Conservation (phyloP, 495 filamentous ascomycete genomes). For the Penicillium diatomitis region DNA sequence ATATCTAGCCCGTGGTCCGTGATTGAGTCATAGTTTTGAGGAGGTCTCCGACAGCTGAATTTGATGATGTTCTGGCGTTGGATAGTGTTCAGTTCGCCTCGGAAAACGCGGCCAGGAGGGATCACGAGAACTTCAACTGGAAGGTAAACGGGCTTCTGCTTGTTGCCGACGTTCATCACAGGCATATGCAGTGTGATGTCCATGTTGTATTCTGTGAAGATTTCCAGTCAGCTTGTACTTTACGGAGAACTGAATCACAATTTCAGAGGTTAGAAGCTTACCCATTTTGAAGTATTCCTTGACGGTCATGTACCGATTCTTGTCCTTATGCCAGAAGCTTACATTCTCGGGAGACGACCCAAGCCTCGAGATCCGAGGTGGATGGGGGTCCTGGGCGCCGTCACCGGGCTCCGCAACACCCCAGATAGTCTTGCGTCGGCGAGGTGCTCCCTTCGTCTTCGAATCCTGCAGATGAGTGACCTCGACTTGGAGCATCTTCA, state of each 20-base stretch:
- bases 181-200: conserved; percentile 25
- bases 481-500: conserved; percentile 7
- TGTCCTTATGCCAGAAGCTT: conserved; percentile 2
- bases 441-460: background rate
- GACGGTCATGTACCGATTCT: conserved; percentile 6
- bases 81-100: conserved; percentile 34
- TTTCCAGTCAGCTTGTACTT: background rate
- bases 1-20: conserved; percentile 38
- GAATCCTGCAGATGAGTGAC: conserved; percentile 1
- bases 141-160: conserved; percentile 45
- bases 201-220: conserved; percentile 9
- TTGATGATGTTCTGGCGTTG: conserved; percentile 54
- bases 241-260: background rate
- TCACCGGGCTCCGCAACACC: conserved; percentile 6
- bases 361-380: background rate
- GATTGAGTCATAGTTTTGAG: conserved; percentile 54
- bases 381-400: background rate
- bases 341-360: conserved; percentile 8
- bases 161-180: conserved; percentile 58
- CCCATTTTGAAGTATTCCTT: conserved; percentile 8
- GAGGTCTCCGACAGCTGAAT: conserved; percentile 55
- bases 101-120: conserved; percentile 50
- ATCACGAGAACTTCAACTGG: conserved; percentile 54
- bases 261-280: background rate
- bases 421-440: conserved; percentile 3